Evolutionary conservation across 2,329 filamentous ascomycete species (phyloP).

Genomic region (Cercospora sojina): DNA sequence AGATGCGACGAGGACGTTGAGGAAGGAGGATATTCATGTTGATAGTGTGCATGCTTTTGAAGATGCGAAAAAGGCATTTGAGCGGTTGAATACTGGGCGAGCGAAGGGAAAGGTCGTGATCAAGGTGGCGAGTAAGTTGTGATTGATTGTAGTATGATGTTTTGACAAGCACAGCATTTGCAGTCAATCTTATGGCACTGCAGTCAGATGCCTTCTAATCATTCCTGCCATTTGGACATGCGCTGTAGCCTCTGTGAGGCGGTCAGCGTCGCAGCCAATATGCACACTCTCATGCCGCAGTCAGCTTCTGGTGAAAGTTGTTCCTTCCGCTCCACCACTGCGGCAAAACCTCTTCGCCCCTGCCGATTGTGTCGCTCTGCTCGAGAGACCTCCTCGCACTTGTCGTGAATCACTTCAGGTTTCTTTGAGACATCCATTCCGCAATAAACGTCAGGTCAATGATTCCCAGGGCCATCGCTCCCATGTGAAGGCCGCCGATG

Average conservation of each 20-base stretch:
- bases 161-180: background rate
- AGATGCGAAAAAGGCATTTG: slow-evolving; percentile 47
- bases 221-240: no score
- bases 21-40: slow-evolving; percentile 53
- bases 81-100: slow-evolving; percentile 38
- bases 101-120: slow-evolving; percentile 39
- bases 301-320: background rate
- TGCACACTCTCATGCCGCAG: background rate
- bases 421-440: background rate
- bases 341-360: background rate
- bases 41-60: slow-evolving; percentile 59
- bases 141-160: background rate
- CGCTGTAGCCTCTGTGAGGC: background rate
- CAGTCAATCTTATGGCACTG: background rate
- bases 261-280: background rate
- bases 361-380: no score
- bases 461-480: background rate
- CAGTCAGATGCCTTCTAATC: no score
- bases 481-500: background rate
- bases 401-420: background rate
- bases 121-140: slow-evolving; percentile 16
- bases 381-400: no score
- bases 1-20: slow-evolving; percentile 54
- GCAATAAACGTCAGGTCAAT: background rate
- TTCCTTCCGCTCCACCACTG: background rate